Base-by-base conservation (phyloP, 2,329 filamentous ascomycete genomes). In the Colletotrichum spinosum region DNA sequence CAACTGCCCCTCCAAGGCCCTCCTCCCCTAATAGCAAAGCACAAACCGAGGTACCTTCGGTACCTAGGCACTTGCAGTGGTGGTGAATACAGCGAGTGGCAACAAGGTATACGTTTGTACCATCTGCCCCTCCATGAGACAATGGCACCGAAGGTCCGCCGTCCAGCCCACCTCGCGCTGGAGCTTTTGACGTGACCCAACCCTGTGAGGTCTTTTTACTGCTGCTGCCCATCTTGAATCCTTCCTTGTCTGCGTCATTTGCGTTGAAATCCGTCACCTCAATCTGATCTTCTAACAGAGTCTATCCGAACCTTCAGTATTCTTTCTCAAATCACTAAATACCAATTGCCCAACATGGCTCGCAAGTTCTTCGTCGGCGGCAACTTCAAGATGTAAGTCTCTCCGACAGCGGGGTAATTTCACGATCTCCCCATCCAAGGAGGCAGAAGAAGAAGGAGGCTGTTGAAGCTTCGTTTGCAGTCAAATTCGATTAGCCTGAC, bases 281-380 rank as follows among this genome's bases (percentile, higher is more conserved):
- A 34, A 62, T 57, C 42, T n/a, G 42, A 46, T 59, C 38, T 55
- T 53, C 55, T 41, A 10, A 15, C 35, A 42, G 56, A 50, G 46
- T 48, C 44, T 53, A 15, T 48, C 44, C 13, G 44, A 52, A 34
- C 53, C 60, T 53, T 42, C 50, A 42, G 25, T 50, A 58, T 25
- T 37, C 38, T 56, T 48, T 44, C 51, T 53, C 13, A 38, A 44
- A 60, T 42, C 51, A 53, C 34, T 48, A 48, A n/a, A 67, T 55
- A 65, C 37, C 73, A 68, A 74, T 73, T 73, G 74, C 74, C 83
- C 87, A 93, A 77, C 76, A 97, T 97, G 94, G 87, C 90, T 88
- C 94, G 94, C 86, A 92, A 94, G 86, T 97, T 97, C 87, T 97
- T 97, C 81, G 92, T 97, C 81, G 94, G 94, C 81, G 94, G 94